Evolutionary conservation across 305 asterid species (phyloP), one percentile per base, ranked within the genome.

Genomic region (Rubia tinctorum): DNA sequence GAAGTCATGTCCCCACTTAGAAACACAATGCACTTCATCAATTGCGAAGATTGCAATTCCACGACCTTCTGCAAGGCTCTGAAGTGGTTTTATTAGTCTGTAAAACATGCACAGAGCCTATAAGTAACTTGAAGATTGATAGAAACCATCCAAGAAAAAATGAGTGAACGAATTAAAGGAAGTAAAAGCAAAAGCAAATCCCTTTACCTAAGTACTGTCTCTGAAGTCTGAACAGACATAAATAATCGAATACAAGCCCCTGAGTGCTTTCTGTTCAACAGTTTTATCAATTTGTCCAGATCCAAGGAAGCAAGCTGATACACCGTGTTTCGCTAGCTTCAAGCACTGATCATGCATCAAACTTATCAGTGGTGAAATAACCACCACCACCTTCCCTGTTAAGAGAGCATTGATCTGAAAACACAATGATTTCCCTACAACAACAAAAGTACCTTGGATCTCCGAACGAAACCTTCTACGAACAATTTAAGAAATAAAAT

Each of bases 1-100:
- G 82, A 90, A 90, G 84, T 88, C 95, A 80, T 90, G 96, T 72
- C 96, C 95, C 91, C 95, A 90, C 84, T 87, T 90, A 65, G 96
- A 90, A 84, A 90, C 89, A 80, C 96, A 90, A 76, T 90, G 95
- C 15, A 64, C 96, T 83, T 90, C 96, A 77, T 86, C 90, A 42
- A 88, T 81, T 55, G 96, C 96, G 76, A 90, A 84, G 37, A 88
- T 74, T 71, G 92, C 95, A 78, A 90, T 88, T 73, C 96, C 91
- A 69, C 77, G 90, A 71, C 77, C 67, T 80, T 86, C 89, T 9
- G 93, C 91, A 34, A 90, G 90, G 75, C 68, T 80, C 79, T 89
- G 89, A 76, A 90, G 87, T 63, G 88, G 86, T 61, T 76, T 66
- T 45, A 83, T 84, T 62, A 90, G 80, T 76, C 97, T 88, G 88